Evolutionary conservation across 2,329 filamentous ascomycete species (phyloP).

Genomic region (Alternaria consortialis): DNA sequence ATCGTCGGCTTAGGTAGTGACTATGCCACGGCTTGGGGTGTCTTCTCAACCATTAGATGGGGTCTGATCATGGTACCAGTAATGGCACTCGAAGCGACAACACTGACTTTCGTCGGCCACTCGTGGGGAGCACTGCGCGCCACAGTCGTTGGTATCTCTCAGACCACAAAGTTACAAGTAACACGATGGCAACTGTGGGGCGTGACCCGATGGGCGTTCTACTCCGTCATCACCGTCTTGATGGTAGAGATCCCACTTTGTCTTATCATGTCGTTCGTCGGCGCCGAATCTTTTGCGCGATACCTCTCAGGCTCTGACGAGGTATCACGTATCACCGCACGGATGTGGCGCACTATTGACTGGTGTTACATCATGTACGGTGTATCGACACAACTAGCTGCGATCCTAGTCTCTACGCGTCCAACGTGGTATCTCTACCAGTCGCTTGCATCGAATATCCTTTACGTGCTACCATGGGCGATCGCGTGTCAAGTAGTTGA

Average conservation of each 20-base stretch:
- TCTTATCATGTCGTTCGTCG: conserved; percentile 68
- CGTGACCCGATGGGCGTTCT: conserved; percentile 63
- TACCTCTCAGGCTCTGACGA: conserved; percentile 67
- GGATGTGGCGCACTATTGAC: conserved; percentile 68
- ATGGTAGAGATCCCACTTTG: conserved; percentile 69
- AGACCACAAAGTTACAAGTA: conserved; percentile 26
- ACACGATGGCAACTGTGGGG: conserved; percentile 41
- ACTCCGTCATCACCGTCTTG: conserved; percentile 64
- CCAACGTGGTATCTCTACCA: conserved; percentile 75
- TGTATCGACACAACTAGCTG: conserved; percentile 70
- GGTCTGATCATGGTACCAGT: conserved; percentile 79
- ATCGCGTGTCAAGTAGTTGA: conserved; percentile 61
- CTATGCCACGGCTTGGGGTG: conserved; percentile 76
- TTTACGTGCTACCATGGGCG: conserved; percentile 76
- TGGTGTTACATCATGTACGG: conserved; percentile 76
- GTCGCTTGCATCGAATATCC: conserved; percentile 70
- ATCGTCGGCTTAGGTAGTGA: conserved; percentile 70
- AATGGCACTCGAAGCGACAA: conserved; percentile 70
- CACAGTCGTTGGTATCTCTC: conserved; percentile 36
- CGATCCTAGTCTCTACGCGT: conserved; percentile 69
- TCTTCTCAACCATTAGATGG: conserved; percentile 79
- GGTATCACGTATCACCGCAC: conserved; percentile 68
- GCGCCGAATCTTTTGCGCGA: conserved; percentile 67
- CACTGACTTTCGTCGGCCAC: conserved; percentile 72
- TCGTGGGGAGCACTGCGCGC: conserved; percentile 66